phyloP scores from a whole-genome alignment of 1,284 basidiomycete species.

The Pholiota adiposa region DNA sequence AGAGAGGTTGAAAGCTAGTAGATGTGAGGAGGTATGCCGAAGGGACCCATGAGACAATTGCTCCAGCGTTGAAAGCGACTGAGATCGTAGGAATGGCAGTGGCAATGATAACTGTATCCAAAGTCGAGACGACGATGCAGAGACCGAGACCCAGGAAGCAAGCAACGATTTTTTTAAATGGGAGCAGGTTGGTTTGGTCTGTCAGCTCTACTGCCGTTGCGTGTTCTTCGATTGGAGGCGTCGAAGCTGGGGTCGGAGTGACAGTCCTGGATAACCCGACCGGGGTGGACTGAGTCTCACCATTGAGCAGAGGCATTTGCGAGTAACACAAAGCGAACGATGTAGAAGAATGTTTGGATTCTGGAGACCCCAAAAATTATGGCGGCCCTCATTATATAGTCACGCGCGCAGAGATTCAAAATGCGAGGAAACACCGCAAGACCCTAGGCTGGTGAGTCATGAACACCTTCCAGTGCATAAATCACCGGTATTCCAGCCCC shows the following conservation, averaged over 20 bases:
- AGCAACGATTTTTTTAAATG: constrained; percentile 65
- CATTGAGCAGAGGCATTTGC: background rate
- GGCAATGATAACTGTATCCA: constrained; percentile 71
- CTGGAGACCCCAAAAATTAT: background rate
- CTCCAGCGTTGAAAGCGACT: constrained; percentile 67
- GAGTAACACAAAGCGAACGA: background rate
- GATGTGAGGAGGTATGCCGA: constrained; percentile 68
- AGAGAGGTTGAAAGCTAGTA: constrained; percentile 66
- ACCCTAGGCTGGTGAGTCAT: background rate
- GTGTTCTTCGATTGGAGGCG: background rate
- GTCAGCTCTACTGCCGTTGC: constrained; percentile 42
- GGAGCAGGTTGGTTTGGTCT: constrained; percentile 81
- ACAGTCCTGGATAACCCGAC: background rate
- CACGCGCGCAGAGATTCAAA: background rate
- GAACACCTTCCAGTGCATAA: background rate
- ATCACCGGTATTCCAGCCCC: background rate
- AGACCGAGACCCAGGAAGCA: constrained; percentile 66
- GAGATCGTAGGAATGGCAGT: constrained; percentile 75
- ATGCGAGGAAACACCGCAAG: background rate
- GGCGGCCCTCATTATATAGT: background rate
- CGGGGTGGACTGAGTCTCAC: background rate
- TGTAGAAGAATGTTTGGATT: background rate
- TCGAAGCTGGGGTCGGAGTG: background rate
- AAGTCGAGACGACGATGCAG: constrained; percentile 57
- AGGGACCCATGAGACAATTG: constrained; percentile 73